Base-by-base conservation (phyloP, 495 filamentous ascomycete genomes). In the Penicillium pulvis region DNA sequence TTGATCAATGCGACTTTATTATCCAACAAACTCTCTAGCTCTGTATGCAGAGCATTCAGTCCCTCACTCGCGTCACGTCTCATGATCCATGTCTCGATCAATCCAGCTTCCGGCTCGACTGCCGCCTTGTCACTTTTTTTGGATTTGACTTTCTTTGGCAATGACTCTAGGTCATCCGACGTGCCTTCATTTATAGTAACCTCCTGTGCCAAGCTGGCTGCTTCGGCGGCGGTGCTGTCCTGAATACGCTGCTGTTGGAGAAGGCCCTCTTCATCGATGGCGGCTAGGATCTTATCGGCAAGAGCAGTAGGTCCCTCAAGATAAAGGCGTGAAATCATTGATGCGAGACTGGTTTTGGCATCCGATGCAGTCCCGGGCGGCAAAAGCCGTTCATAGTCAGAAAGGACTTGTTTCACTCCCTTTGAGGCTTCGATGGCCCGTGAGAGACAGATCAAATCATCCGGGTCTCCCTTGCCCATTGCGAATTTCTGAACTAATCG, bases 221-320 rank as follows among this genome's bases (percentile, higher is more conserved):
- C 84, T 58, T 87, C 80, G 16, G 82, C 85, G 2, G 85, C 85
- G 36, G 90, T 86, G 56, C 75, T 82, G 59, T 93, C 87, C 64
- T 93, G 87, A 9, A 89, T 79, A 23, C 84, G 82, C 58, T 97
- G 92, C 55, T 89, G 86, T 64, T 90, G 83, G 31, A 87, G 80
- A 17, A 99, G 74, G 0, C 91, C 91, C 66, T 97, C 95, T 75
- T 98, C 95, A 65, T 99, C 95, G 63, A 99, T 96, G 5, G 93
- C 85, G 1, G 81, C 78, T 10, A 81, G 58, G 45, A 99, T 96
- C 35, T 78, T 79, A 33, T 83, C 66, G 3, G 93, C 90, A 5
- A 99, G 82, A 14, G 75, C 71, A 4, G 70, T 74, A 0, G 92
- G 92, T 4, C 86, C 84, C 16, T 87, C 80, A 43, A 98, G 79